Conservation (phyloP, 192 early-diverging fungal species). For the Coemansia sp. region DNA sequence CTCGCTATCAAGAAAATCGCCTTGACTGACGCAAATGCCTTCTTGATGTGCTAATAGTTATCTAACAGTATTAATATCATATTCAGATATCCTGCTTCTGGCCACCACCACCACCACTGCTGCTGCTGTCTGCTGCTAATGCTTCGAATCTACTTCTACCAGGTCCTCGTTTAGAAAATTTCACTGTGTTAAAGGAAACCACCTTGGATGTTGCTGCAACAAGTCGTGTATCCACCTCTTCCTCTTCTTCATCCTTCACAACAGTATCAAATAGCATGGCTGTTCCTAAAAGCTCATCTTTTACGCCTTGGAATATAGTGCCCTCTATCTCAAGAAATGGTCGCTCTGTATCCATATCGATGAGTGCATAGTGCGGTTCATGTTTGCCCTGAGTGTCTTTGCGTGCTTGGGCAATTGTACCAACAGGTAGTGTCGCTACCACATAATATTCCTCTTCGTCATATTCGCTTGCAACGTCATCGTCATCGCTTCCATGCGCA, state of each 20-base stretch:
- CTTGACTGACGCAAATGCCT: no score
- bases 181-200: slow-evolving; percentile 28
- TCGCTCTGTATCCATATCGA: slow-evolving; percentile 36
- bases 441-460: slow-evolving; percentile 34
- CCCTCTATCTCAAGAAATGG: slow-evolving; percentile 48
- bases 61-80: no score
- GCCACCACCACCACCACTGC: no score
- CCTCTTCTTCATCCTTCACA: slow-evolving; percentile 5
- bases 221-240: slow-evolving; percentile 14
- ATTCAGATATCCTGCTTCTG: no score
- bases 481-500: not conserved
- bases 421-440: slow-evolving; percentile 25
- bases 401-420: slow-evolving; percentile 7
- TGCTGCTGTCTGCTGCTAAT: no score
- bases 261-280: slow-evolving; percentile 34
- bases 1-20: no score
- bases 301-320: slow-evolving; percentile 23
- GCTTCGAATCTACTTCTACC: no score
- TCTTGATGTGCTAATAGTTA: no score
- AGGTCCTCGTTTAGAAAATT: slow-evolving; percentile 8
- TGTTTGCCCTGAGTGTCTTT: not conserved
- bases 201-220: slow-evolving; percentile 30
- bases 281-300: slow-evolving; percentile 43
- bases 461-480: slow-evolving; percentile 26
- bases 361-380: slow-evolving; percentile 29